Evolutionary conservation across 352 stramenopile genomes (phyloP).

Genomic region (Phytophthora colocasiae): DNA sequence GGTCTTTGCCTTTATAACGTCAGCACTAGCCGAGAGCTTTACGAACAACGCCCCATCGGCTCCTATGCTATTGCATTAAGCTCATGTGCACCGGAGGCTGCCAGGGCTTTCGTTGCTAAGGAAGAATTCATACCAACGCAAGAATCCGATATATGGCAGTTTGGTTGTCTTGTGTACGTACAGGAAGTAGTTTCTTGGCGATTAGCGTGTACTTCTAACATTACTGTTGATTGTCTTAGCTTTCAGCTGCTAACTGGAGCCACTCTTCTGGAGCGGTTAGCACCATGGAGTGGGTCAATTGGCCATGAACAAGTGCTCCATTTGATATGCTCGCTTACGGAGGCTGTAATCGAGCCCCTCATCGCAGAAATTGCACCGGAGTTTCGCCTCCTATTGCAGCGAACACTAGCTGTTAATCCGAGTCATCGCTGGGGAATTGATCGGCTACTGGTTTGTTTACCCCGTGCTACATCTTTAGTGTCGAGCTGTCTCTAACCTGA

Average conservation of each 20-base stretch:
- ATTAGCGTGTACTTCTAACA: neutral
- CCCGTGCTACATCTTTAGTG: neutral
- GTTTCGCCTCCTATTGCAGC: slow-evolving; percentile 52
- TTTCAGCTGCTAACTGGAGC: slow-evolving; percentile 59
- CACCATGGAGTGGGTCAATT: slow-evolving; percentile 50
- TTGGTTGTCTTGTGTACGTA: slow-evolving; percentile 75
- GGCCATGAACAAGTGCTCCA: slow-evolving; percentile 51
- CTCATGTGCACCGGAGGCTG: slow-evolving; percentile 62
- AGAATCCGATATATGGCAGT: slow-evolving; percentile 77
- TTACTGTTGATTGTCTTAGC: slow-evolving; percentile 25
- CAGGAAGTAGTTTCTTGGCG: neutral
- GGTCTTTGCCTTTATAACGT: slow-evolving; percentile 57
- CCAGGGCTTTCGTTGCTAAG: slow-evolving; percentile 48
- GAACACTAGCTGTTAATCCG: slow-evolving; percentile 51
- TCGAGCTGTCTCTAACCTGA: neutral
- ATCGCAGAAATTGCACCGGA: slow-evolving; percentile 40
- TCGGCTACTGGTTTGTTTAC: slow-evolving; percentile 45
- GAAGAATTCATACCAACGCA: slow-evolving; percentile 53
- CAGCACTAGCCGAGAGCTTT: slow-evolving; percentile 47
- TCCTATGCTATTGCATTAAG: slow-evolving; percentile 30
- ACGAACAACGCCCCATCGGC: slow-evolving; percentile 39
- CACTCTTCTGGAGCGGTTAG: slow-evolving; percentile 51
- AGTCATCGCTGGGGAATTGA: slow-evolving; percentile 61
- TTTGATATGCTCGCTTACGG: slow-evolving; percentile 62
- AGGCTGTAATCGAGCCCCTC: slow-evolving; percentile 47